Conservation (phyloP, 202 grass and related monocot genomes). For the Saccharum hybrid region DNA sequence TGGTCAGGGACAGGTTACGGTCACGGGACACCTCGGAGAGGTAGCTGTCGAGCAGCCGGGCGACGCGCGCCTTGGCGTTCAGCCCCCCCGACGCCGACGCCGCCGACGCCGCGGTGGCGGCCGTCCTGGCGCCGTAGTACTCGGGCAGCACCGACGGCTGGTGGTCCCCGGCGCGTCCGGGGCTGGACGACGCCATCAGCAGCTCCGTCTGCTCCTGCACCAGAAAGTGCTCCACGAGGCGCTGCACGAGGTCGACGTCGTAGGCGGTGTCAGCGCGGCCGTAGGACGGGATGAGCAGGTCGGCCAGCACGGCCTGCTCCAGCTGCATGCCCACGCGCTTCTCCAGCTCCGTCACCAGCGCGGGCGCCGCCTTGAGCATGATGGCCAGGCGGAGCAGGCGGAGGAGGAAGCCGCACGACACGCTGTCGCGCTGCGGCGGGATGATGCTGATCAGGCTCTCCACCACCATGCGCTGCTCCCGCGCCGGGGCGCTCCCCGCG, state of each 20-base stretch:
- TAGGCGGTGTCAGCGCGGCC: slow-evolving; percentile 71
- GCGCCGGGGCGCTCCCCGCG: slow-evolving; percentile 46
- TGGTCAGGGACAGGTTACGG: slow-evolving; percentile 85
- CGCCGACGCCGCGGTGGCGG: not conserved
- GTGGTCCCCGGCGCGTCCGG: slow-evolving; percentile 24
- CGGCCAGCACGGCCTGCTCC: slow-evolving; percentile 67
- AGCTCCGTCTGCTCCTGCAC: slow-evolving; percentile 84
- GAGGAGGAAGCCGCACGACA: slow-evolving; percentile 89
- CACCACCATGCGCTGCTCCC: slow-evolving; percentile 93
- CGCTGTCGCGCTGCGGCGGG: slow-evolving; percentile 84
- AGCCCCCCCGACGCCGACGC: slow-evolving; percentile 29
- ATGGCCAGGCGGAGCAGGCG: slow-evolving; percentile 74
- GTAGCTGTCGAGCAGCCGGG: slow-evolving; percentile 85
- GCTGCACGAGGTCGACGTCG: slow-evolving; percentile 91
- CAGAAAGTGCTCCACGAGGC: slow-evolving; percentile 85
- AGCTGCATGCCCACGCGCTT: slow-evolving; percentile 98
- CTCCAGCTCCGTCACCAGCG: slow-evolving; percentile 91
- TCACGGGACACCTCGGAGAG: slow-evolving; percentile 98
- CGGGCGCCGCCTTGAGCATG: slow-evolving; percentile 81
- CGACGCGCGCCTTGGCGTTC: slow-evolving; percentile 78
- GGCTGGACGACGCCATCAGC: slow-evolving; percentile 45
- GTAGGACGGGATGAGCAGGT: slow-evolving; percentile 79
- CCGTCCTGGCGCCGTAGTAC: slow-evolving; percentile 21
- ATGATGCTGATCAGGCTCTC: slow-evolving; percentile 98
- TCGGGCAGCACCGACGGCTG: slow-evolving; percentile 11